Conservation (phyloP, 495 filamentous ascomycete species). For the Tuber melanosporum region DNA sequence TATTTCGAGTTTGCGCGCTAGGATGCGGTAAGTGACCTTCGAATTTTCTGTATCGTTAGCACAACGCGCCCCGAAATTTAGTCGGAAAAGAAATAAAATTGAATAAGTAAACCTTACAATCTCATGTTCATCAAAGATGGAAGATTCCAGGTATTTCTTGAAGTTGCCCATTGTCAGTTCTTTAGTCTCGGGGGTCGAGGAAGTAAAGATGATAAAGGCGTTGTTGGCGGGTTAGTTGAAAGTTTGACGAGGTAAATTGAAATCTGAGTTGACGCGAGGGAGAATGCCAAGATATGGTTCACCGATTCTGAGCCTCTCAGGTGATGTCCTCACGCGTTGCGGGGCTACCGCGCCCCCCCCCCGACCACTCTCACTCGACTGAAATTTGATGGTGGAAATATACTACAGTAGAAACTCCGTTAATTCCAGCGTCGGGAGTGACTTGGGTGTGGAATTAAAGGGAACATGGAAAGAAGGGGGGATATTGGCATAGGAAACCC, state of each 20-base stretch:
- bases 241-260: neutral
- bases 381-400: too few relatives aligned
- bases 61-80: neutral
- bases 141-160: slow-evolving; percentile 64
- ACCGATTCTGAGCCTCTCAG: neutral
- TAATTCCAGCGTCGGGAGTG: too few relatives aligned
- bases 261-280: neutral
- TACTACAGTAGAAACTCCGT: too few relatives aligned
- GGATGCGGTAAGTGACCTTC: slow-evolving; percentile 75
- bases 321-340: neutral
- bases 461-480: too few relatives aligned
- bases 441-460: too few relatives aligned
- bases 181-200: neutral
- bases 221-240: neutral
- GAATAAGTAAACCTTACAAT: slow-evolving; percentile 51
- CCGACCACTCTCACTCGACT: too few relatives aligned
- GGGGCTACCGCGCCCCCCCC: too few relatives aligned
- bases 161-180: slow-evolving; percentile 45
- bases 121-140: slow-evolving; percentile 68
- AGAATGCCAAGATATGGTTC: neutral
- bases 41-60: slow-evolving; percentile 11
- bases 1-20: slow-evolving; percentile 72
- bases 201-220: neutral
- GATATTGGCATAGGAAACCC: too few relatives aligned
- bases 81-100: neutral